Evolutionary conservation across 192 early-diverging fungal species (phyloP).

Genomic region (Chytriomyces sp.): DNA sequence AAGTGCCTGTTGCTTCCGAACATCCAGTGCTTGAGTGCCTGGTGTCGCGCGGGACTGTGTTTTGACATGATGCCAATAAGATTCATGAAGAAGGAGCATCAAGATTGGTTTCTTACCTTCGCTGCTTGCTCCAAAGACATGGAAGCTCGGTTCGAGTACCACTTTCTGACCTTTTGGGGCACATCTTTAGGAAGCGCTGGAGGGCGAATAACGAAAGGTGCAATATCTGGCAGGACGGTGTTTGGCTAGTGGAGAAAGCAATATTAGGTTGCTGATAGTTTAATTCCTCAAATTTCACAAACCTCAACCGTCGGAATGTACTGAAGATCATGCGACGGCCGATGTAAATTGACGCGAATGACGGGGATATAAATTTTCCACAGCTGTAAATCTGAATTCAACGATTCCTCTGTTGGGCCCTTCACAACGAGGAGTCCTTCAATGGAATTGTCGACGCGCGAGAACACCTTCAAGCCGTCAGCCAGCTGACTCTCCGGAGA

Average conservation of each 20-base stretch:
- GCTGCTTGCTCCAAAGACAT: slow-evolving; percentile 54
- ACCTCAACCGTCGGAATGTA: slow-evolving; percentile 44
- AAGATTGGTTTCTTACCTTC: slow-evolving; percentile 22
- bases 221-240: slow-evolving; percentile 39
- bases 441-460: slow-evolving; percentile 47
- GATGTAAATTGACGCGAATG: slow-evolving; percentile 32
- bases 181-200: slow-evolving; percentile 55
- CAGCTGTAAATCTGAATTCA: slow-evolving; percentile 45
- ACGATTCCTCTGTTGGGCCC: slow-evolving; percentile 38
- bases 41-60: not conserved
- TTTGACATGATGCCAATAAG: too few relatives aligned
- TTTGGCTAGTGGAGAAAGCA: slow-evolving; percentile 42
- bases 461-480: slow-evolving; percentile 47
- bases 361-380: slow-evolving; percentile 60
- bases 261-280: not conserved
- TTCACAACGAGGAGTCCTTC: slow-evolving; percentile 39
- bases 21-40: not conserved
- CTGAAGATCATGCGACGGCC: slow-evolving; percentile 47
- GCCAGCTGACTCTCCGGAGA: slow-evolving; percentile 35
- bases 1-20: slow-evolving; percentile 39
- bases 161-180: slow-evolving; percentile 52
- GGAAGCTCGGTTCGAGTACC: slow-evolving; percentile 59
- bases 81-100: not conserved
- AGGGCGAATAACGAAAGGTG: slow-evolving; percentile 47
- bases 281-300: slow-evolving; percentile 3